Base-by-base conservation (phyloP, 2,329 filamentous ascomycete genomes). In the Talaromyces sp. region DNA sequence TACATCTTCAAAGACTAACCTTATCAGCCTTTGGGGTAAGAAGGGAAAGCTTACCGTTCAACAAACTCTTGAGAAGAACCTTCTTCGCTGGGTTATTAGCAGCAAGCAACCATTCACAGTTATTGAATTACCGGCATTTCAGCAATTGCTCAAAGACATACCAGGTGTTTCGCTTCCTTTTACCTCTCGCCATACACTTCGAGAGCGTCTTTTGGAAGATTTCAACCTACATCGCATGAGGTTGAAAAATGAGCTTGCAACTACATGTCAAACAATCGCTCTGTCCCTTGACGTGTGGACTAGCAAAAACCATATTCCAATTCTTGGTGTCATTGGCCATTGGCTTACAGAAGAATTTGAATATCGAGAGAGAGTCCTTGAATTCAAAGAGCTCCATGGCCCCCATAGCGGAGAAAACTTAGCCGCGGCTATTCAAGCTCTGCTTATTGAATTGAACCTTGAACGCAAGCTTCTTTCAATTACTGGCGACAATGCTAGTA, bases 331-430 rank as follows among this genome's bases (percentile, higher is more conserved):
- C 4, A 55, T 60, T 48, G 52, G 54, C 39, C 51, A 58, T 49
- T 60, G 55, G 55, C 42, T 60, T 16, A 58, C 47, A 33, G 49
- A 46, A 17, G 47, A 58, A 24, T 60, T 60, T 49, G 30, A 51
- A 7, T 55, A 60, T 39, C 51, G 49, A 44, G 51, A 57, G 37
- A 45, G 37, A 46, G 14, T 51, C 16, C 47, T 57, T 27, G 57
- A 57, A 37, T 59, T 59, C 41, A 48, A 14, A n/a, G 48, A 59
- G 29, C 39, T 59, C 41, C 17, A 52, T 24, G 56, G 56, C 16
- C 19, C 30, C 17, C 51, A 58, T 56, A 56, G 43, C 37, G 50
- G 56, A 22, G 49, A 58, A 36, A 58, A 56, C 44, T 17, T 56
- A 17, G 49, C 56, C 14, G 32, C 16, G 11, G 47, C 47, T 41